phyloP scores from a whole-genome alignment of 129 eudicot species.

The Centrapalus pauciflorus region DNA sequence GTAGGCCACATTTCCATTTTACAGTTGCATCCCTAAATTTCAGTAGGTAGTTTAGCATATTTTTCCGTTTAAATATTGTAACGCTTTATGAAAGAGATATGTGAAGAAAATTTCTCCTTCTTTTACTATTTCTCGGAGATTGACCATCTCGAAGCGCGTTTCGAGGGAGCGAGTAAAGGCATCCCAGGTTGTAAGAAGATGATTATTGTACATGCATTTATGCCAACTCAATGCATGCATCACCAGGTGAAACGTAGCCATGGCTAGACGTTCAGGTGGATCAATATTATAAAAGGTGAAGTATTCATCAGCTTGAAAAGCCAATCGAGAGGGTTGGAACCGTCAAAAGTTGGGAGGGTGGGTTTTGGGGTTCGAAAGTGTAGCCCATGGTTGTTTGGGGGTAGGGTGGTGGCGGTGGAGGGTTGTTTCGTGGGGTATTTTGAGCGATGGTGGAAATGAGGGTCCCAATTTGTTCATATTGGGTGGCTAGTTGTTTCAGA shows the following conservation, averaged over 20 bases:
- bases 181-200: neutral
- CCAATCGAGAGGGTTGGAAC: slow-evolving; percentile 9
- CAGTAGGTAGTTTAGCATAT: too few relatives aligned
- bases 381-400: too few relatives aligned
- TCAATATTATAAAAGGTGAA: neutral
- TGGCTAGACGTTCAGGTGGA: neutral
- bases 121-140: too few relatives aligned
- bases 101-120: too few relatives aligned
- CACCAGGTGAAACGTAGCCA: slow-evolving; percentile 1
- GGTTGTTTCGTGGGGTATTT: too few relatives aligned
- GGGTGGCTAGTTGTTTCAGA: neutral
- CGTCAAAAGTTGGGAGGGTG: neutral
- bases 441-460: neutral
- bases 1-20: too few relatives aligned
- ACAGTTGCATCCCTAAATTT: too few relatives aligned
- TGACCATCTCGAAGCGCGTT: neutral
- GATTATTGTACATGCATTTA: neutral
- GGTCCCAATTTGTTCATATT: neutral
- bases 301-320: neutral
- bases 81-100: too few relatives aligned
- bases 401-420: neutral
- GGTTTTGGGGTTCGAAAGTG: neutral
- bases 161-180: neutral
- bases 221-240: neutral
- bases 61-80: too few relatives aligned